Evolutionary conservation across 2,329 filamentous ascomycete species (phyloP).

Genomic region (Furcasterigmium sp.): DNA sequence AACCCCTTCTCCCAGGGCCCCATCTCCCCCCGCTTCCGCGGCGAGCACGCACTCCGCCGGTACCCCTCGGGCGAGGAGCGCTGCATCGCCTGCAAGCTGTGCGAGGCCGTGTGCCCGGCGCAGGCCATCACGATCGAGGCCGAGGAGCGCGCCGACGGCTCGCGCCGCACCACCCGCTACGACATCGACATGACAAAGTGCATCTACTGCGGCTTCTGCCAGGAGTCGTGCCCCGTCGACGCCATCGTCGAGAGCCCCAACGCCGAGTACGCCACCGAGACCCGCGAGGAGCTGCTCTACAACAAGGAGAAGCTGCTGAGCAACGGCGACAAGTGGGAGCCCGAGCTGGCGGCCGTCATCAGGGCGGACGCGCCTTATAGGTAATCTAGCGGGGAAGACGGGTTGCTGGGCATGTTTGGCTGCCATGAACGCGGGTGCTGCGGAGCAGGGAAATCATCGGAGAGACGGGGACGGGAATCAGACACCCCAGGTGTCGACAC

Average conservation of each 20-base stretch:
- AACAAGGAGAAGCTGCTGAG: constrained; percentile 93
- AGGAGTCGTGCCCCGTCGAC: constrained; percentile 97
- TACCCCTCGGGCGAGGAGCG: constrained; percentile 98
- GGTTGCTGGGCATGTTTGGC: neutral
- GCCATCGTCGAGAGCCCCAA: constrained; percentile 68
- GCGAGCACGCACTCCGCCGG: constrained; percentile 91
- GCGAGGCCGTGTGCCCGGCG: constrained; percentile 92
- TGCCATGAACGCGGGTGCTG: neutral
- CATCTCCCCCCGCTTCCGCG: constrained; percentile 95
- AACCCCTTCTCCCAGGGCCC: constrained; percentile 55
- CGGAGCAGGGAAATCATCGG: too few relatives aligned
- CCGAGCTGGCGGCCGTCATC: constrained; percentile 86
- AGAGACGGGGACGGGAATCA: too few relatives aligned
- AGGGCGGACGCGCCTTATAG: constrained; percentile 90
- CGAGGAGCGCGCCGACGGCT: constrained; percentile 94
- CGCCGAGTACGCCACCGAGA: constrained; percentile 59
- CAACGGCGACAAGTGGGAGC: constrained; percentile 97
- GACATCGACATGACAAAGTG: constrained; percentile 99
- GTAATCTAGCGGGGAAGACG: constrained; percentile 36
- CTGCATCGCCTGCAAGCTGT: constrained; percentile 99
- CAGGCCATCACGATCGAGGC: constrained; percentile 99
- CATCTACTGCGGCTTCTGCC: constrained; percentile 99
- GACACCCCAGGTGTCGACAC: neutral
- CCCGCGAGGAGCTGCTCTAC: constrained; percentile 89
- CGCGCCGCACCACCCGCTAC: constrained; percentile 91